phyloP scores from a whole-genome alignment of 495 filamentous ascomycete genomes.

The Cercophora samala region DNA sequence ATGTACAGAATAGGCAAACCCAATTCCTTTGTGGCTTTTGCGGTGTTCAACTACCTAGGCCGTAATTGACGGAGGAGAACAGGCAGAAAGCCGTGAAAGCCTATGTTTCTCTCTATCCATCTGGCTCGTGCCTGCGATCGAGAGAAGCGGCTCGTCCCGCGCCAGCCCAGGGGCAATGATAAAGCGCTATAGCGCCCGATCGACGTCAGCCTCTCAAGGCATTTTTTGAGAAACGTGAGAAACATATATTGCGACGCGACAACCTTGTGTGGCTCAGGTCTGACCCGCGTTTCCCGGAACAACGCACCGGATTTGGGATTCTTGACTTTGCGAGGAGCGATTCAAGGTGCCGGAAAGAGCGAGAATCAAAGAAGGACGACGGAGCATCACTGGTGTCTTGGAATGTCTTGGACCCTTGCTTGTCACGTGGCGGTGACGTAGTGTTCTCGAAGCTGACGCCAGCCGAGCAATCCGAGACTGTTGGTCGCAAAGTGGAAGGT shows the following conservation, averaged over 20 bases:
- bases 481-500: neutral
- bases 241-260: neutral
- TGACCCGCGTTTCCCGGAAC: neutral
- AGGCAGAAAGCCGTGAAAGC: neutral
- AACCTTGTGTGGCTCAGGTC: neutral
- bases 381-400: neutral
- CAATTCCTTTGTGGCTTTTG: neutral
- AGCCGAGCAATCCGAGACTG: slow-evolving; percentile 4
- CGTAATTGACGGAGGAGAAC: no score
- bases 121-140: neutral
- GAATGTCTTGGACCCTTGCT: slow-evolving; percentile 2
- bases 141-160: slow-evolving; percentile 11
- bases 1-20: neutral
- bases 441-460: slow-evolving; percentile 7
- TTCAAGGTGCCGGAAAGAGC: neutral
- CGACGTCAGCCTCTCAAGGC: neutral
- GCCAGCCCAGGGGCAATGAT: neutral
- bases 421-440: slow-evolving; percentile 26
- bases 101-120: neutral
- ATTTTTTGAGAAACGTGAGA: neutral
- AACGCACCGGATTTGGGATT: neutral
- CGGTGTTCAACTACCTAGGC: neutral
- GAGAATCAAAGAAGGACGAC: neutral
- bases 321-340: neutral
- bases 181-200: neutral